Base-by-base conservation (phyloP, 495 filamentous ascomycete genomes). In the Annulohypoxylon moriforme region DNA sequence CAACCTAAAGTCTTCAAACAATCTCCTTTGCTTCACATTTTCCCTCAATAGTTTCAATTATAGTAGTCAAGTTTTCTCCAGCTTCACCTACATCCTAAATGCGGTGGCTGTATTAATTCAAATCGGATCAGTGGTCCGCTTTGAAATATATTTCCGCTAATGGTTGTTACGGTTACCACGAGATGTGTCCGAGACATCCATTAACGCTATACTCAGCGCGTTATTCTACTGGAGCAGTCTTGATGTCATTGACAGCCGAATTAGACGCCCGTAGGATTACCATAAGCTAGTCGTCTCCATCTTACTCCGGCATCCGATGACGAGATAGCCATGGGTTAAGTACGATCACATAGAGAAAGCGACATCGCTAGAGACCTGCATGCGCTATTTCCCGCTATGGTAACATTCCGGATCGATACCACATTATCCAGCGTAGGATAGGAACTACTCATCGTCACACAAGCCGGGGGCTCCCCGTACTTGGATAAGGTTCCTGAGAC, bases 191-290 rank as follows among this genome's bases (percentile, higher is more conserved):
- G 25, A 60, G 57, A 60, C 57, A 61, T 61, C 24, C 13, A 34
- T 49, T 13, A 10, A 22, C 42, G n/a, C 22, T 27, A 24, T 25
- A 18, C 42, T 31, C 5, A 33, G 11, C 14, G 24, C 24, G 24
- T 38, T 59, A n/a, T 47, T 36, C 16, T 8, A 34, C 13, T 9
- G 8, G 14, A 29, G 33, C 14, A 69, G 60, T 69, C 36, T 56
- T 69, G 67, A 69, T 69, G 60, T 69, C 67, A 69, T 64, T 16
- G 52, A 64, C 22, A 52, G n/a, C 50, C n/a, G 22, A 24, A 8
- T 11, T 20, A 8, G 50, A 18, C 10, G 22, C 47, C 27, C 4
- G 29, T 4, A 16, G 16, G 14, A 31, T 18, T 22, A 0, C 25
- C 25, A 5, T n/a, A 42, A 42, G 25, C 40, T 34, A 25, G 38